A percentile compares a stretch with the other conserved stretches of the same genome.
phyloP scores from a whole-genome alignment of 106 monocot genomes.

The Platanthera guangdongensis region DNA sequence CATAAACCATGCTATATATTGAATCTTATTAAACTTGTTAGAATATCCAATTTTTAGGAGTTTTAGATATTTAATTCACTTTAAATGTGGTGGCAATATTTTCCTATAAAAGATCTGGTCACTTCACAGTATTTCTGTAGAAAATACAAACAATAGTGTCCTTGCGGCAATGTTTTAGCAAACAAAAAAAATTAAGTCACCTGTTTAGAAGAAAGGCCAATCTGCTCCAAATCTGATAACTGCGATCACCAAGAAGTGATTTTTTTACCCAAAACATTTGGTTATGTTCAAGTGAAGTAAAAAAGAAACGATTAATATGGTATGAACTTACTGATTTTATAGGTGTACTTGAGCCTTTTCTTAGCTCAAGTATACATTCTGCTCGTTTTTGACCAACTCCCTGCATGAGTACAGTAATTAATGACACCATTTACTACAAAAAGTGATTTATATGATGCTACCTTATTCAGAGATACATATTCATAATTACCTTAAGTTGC shows the following conservation, averaged over 20 bases:
- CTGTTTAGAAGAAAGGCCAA: slow-evolving; percentile 80
- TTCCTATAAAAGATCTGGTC: no score
- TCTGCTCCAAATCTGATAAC: slow-evolving; percentile 79
- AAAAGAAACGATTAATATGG: neutral
- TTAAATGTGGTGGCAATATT: no score
- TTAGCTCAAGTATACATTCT: slow-evolving; percentile 71
- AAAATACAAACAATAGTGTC: no score
- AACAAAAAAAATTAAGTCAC: slow-evolving; percentile 17
- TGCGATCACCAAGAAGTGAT: slow-evolving; percentile 29
- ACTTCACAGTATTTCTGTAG: no score
- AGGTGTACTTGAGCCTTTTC: slow-evolving; percentile 52
- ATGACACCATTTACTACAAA: neutral
- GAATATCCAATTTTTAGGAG: no score
- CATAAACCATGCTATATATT: no score
- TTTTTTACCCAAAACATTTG: neutral
- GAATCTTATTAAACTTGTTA: no score
- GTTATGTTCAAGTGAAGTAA: slow-evolving; percentile 2
- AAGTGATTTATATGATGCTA: neutral
- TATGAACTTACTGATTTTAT: slow-evolving; percentile 62
- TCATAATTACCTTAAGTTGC: slow-evolving; percentile 43
- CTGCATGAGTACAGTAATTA: slow-evolving; percentile 12
- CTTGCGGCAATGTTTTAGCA: neutral
- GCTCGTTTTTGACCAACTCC: slow-evolving; percentile 87
- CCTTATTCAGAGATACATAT: neutral
- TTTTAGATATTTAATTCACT: no score